Evolutionary conservation across 306 rosid species (phyloP).

Genomic region (Trifolium dubium): DNA sequence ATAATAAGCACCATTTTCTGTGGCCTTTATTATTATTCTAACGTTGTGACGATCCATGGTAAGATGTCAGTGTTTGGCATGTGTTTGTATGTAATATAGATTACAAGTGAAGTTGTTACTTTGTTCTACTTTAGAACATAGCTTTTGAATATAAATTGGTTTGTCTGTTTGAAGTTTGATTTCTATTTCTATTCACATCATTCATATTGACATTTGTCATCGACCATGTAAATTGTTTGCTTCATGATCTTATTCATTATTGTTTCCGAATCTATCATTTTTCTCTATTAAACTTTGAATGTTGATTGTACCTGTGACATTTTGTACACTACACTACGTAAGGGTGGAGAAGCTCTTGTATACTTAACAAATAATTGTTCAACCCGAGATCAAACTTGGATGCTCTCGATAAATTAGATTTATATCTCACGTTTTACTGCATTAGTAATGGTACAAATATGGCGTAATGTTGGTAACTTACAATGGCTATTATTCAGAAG

Average conservation of each 20-base stretch:
- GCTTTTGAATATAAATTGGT: conserved; percentile 43
- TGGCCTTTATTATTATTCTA: conserved; percentile 40
- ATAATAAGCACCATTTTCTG: conserved; percentile 53
- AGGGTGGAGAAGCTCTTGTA: neutral
- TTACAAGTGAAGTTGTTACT: conserved; percentile 33
- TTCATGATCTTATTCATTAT: conserved; percentile 30
- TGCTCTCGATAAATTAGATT: neutral
- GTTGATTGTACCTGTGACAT: neutral
- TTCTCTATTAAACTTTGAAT: neutral
- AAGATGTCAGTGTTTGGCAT: conserved; percentile 39
- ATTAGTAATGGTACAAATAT: neutral
- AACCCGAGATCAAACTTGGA: neutral
- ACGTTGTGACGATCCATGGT: conserved; percentile 50
- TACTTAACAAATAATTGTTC: neutral
- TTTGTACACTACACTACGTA: neutral
- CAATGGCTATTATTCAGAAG: neutral
- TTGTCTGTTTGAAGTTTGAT: conserved; percentile 37
- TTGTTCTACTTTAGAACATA: conserved; percentile 11
- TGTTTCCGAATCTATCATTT: neutral
- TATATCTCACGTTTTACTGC: neutral
- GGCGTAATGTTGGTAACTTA: neutral
- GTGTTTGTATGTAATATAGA: conserved; percentile 53
- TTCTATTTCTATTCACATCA: conserved; percentile 14
- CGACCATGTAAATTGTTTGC: conserved; percentile 33
- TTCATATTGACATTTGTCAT: conserved; percentile 12